phyloP scores from a whole-genome alignment of 495 filamentous ascomycete genomes.

The Cercophora newfieldiana region DNA sequence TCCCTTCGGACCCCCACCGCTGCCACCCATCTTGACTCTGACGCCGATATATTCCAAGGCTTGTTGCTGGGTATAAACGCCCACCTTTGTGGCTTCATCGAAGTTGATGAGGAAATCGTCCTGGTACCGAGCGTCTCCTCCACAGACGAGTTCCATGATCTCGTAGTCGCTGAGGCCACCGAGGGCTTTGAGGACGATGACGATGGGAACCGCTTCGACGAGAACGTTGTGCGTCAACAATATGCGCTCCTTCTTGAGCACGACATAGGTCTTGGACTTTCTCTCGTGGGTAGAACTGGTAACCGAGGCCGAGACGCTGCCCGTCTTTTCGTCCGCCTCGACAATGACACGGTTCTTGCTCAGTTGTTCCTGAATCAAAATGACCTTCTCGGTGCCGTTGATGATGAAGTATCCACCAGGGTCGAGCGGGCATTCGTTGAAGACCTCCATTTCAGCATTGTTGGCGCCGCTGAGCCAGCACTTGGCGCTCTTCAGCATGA shows the following conservation, averaged over 20 bases:
- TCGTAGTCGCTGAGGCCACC: conserved; percentile 92
- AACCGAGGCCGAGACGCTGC: conserved; percentile 93
- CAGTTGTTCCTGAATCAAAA: conserved; percentile 94
- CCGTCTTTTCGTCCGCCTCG: conserved; percentile 85
- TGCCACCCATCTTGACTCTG: conserved; percentile 77
- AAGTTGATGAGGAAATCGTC: conserved; percentile 94
- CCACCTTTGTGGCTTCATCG: conserved; percentile 79
- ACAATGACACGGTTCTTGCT: conserved; percentile 99
- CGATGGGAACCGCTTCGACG: conserved; percentile 87
- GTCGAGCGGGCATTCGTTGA: conserved; percentile 94
- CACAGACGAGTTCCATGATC: conserved; percentile 84
- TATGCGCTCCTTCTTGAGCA: conserved; percentile 87
- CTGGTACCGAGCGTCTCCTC: conserved; percentile 80
- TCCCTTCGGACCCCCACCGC: conserved; percentile 39
- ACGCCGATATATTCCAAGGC: conserved; percentile 87
- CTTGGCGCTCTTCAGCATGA: conserved; percentile 95
- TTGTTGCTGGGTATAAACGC: conserved; percentile 88
- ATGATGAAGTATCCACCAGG: conserved; percentile 96
- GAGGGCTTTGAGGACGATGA: conserved; percentile 88
- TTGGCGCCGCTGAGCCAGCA: conserved; percentile 79
- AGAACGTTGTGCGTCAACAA: conserved; percentile 91
- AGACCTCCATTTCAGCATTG: conserved; percentile 77
- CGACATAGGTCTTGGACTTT: conserved; percentile 94
- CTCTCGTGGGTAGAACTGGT: conserved; percentile 96
- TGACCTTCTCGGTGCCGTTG: conserved; percentile 89